Base-by-base conservation (phyloP, 1,284 basidiomycete species). In the Ceratobasidium sp. region DNA sequence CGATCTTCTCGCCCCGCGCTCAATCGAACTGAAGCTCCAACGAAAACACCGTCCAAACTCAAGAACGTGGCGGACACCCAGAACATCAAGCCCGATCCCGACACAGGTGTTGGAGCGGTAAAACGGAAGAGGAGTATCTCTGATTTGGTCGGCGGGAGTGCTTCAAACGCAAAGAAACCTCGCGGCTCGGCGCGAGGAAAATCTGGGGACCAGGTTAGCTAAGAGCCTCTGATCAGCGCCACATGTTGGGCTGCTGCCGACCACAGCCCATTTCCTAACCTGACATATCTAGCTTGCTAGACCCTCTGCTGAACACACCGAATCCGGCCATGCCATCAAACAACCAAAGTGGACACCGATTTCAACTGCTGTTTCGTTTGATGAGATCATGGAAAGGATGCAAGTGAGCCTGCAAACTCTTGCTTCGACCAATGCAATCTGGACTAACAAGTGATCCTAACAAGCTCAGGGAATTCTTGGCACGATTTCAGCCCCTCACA, bases 301-400 rank as follows among this genome's bases (percentile, higher is more conserved):
- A 69, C 29, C 39, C 19, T 7, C 59, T 34, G 43, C 29, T 24
- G 43, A 68, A n/a, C 24, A 46, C 22, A n/a, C 49, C 31, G 22
- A 43, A 58, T 29, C 27, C 46, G 39, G 16, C 19, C 19, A 51
- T 27, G 27, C 51, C 24, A 14, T 58, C 19, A 19, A 51, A 4
- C 51, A 58, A 48, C 66, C 65, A 4, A 69, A 58, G n/a, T 69
- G 66, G 66, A 58, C n/a, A 58, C 54, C 51, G 8, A 69, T 69
- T 48, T 41, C 53, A 56, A 58, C 54, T 37, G 54, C 53, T 31
- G 43, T 48, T 41, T 56, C 54, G 22, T 69, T 58, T 48, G 66
- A 69, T 58, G 66, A 69, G 54, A 58, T 69, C 34, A 69, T 69
- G 66, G 49, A 69, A 48, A 69, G 66, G 29, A 69, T 69, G 37